phyloP scores from a whole-genome alignment of 2,329 filamentous ascomycete species.

The Fusarium pininemorale region DNA sequence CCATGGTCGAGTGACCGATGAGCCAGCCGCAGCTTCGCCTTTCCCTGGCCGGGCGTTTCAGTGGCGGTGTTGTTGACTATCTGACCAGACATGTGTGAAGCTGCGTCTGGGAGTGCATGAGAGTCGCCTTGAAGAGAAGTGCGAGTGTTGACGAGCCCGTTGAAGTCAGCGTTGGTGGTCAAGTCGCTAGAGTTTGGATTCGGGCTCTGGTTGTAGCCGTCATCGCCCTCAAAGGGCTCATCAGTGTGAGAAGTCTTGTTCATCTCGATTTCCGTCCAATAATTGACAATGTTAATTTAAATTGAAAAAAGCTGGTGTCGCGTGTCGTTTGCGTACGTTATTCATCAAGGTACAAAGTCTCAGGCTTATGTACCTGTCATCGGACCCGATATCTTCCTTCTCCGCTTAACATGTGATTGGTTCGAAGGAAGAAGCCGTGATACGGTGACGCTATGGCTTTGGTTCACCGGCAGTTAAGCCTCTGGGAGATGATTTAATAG shows the following conservation, averaged over 20 bases:
- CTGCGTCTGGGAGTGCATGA: not conserved
- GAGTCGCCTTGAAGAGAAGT: not conserved
- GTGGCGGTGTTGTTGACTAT: not conserved
- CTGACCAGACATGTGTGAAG: not conserved
- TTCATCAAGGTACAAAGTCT: not conserved
- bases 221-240: not conserved
- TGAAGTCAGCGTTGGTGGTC: not conserved
- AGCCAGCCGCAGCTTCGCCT: not conserved
- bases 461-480: not conserved
- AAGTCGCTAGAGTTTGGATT: not conserved
- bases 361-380: not conserved
- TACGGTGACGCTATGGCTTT: not conserved
- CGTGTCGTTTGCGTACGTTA: not conserved
- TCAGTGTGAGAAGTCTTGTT: not conserved
- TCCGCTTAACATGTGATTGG: not conserved
- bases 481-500: not conserved
- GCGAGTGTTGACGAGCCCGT: not conserved
- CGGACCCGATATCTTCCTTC: not conserved
- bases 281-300: not conserved
- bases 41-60: not conserved
- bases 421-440: not conserved
- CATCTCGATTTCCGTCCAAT: not conserved
- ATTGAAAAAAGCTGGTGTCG: not conserved
- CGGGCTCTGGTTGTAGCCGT: not conserved
- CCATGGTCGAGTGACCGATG: not conserved